Base-by-base conservation (phyloP, 768 basidiomycete species). In the Termitomyces sp. region DNA sequence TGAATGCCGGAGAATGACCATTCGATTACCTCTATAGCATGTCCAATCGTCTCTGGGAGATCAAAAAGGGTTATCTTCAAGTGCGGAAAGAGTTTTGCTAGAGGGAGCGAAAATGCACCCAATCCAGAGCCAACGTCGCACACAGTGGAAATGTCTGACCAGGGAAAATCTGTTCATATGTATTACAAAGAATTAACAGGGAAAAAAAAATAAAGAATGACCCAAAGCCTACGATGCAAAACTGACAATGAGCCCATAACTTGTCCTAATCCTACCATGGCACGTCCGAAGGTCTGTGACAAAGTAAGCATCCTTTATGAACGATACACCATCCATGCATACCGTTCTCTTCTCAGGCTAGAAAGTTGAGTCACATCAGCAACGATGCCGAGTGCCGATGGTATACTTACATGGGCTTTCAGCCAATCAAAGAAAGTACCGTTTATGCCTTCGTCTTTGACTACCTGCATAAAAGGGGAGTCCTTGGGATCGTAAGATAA, bases 121-220 rank as follows among this genome's bases (percentile, higher is more conserved):
- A 73, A 66, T 6, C 72, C 72, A 17, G 73, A 73, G 7, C 73
- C 77, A 5, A 77, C 72, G 53, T 78, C 76, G 41, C 74, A 73
- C 14, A 78, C 62, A 7, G 66, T 61, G 11, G 70, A 62, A 10
- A 67, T 68, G 11, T 45, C 37, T 14, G 64, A 12, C 42, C 27
- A 17, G 59, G 58, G n/a, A 64, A 41, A 43, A 14, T 25, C 45
- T 45, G n/a, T n/a, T n/a, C n/a, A n/a, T n/a, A n/a, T n/a, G n/a
- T n/a, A n/a, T n/a, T n/a, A n/a, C n/a, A n/a, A n/a, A n/a, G n/a
- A n/a, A n/a, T n/a, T n/a, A n/a, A n/a, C n/a, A n/a, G n/a, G n/a
- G n/a, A n/a, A n/a, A n/a, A n/a, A n/a, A n/a, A n/a, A n/a, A n/a
- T n/a, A n/a, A n/a, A n/a, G n/a, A n/a, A n/a, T n/a, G n/a, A n/a